Conservation (phyloP, 208 protist species). For the Leishmania martiniquensis region DNA sequence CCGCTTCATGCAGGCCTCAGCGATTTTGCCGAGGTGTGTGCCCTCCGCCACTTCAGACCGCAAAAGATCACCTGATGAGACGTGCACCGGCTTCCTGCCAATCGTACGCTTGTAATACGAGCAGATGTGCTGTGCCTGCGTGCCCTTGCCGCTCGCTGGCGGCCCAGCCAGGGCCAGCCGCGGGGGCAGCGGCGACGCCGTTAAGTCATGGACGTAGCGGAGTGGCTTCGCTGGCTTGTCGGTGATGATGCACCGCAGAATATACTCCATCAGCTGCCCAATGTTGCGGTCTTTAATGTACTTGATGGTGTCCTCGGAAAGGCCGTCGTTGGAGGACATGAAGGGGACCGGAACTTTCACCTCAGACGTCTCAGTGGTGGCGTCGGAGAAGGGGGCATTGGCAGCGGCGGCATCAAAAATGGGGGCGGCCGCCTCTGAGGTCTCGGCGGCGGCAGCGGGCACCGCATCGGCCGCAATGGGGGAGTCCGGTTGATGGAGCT, state of each 20-base stretch:
- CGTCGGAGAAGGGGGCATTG: background rate
- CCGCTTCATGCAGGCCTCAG: constrained; percentile 60
- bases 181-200: constrained; percentile 50
- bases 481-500: background rate
- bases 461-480: background rate
- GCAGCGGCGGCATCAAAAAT: no score
- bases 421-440: background rate
- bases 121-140: constrained; percentile 70
- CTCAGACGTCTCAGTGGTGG: background rate
- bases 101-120: constrained; percentile 46
- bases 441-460: background rate
- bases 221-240: constrained; percentile 72
- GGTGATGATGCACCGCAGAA: constrained; percentile 66
- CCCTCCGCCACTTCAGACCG: constrained; percentile 62
- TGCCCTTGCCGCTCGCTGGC: constrained; percentile 82
- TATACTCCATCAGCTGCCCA: constrained; percentile 81
- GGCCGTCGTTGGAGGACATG: constrained; percentile 32
- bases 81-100: constrained; percentile 62
- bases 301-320: constrained; percentile 63
- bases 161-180: constrained; percentile 83
- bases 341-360: constrained; percentile 6
- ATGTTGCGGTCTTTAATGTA: constrained; percentile 86
- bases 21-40: constrained; percentile 63
- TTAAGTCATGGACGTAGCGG: constrained; percentile 66
- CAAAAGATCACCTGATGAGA: constrained; percentile 88